Evolutionary conservation across 805 yeast genomes (phyloP).

Genomic region (Candida nemodendra): DNA sequence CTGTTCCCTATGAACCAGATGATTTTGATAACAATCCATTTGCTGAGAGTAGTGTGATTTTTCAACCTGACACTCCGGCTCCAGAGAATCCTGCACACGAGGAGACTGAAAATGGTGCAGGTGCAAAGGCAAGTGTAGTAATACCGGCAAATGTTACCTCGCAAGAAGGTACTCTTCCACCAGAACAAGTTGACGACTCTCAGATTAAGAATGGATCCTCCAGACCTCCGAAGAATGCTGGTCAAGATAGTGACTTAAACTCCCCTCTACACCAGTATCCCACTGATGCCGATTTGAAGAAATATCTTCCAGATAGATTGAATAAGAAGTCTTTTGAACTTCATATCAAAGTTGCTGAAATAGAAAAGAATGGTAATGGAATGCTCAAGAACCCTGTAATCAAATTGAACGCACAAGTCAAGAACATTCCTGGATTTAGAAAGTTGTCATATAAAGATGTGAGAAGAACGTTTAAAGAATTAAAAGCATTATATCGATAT

Average conservation of each 20-base stretch:
- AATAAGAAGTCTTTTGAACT: slow-evolving; percentile 41
- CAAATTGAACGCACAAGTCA: slow-evolving; percentile 57
- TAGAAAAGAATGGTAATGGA: slow-evolving; percentile 62
- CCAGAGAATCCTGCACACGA: slow-evolving; percentile 2
- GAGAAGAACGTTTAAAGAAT: slow-evolving; percentile 78
- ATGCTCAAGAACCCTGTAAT: slow-evolving; percentile 77
- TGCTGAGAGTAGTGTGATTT: slow-evolving; percentile 42
- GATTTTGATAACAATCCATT: slow-evolving; percentile 63
- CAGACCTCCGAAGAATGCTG: slow-evolving; percentile 24
- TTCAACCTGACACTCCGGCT: slow-evolving; percentile 15
- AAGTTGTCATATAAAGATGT: slow-evolving; percentile 67
- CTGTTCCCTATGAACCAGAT: slow-evolving; percentile 43
- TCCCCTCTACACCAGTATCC: slow-evolving; percentile 30
- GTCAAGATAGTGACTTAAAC: slow-evolving; percentile 24
- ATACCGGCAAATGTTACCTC: background rate
- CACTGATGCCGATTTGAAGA: slow-evolving; percentile 41
- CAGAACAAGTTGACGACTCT: background rate
- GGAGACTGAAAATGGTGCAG: too few relatives aligned
- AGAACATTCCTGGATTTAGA: slow-evolving; percentile 72
- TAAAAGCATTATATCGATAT: slow-evolving; percentile 72
- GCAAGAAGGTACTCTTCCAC: background rate
- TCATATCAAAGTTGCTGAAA: slow-evolving; percentile 55
- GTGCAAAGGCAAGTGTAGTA: too few relatives aligned
- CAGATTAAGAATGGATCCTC: background rate
- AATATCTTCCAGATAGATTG: slow-evolving; percentile 51